phyloP scores from a whole-genome alignment of 208 protist genomes.

The Leishmania turanica region DNA sequence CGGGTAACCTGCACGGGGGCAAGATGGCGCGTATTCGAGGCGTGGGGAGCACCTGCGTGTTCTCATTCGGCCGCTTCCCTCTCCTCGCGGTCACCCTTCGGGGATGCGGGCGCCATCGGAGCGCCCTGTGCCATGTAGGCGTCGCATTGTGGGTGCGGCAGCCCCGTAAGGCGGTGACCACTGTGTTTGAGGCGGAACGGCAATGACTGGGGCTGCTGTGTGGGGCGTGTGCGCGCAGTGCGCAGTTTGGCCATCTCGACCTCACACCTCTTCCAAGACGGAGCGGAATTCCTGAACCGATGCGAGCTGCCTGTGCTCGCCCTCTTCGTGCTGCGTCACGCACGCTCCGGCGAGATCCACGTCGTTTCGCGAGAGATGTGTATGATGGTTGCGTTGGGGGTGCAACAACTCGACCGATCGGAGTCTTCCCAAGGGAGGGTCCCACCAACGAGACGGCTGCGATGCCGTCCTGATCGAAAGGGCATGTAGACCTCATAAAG shows the following conservation, averaged over 20 bases:
- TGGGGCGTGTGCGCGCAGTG: background rate
- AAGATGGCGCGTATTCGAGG: background rate
- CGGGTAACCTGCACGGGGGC: too few species aligned
- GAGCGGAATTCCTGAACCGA: background rate
- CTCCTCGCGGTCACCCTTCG: background rate
- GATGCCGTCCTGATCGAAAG: background rate
- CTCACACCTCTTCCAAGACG: background rate
- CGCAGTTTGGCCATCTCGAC: background rate
- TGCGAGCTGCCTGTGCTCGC: too few species aligned
- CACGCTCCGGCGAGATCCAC: background rate
- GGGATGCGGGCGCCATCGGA: background rate
- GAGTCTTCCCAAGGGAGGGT: too few species aligned
- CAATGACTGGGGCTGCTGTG: background rate
- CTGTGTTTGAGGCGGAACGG: too few species aligned
- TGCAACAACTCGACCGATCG: too few species aligned
- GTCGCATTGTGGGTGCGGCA: background rate
- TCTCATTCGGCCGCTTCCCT: background rate
- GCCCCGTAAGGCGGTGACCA: background rate
- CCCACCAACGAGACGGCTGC: background rate
- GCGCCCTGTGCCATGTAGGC: background rate
- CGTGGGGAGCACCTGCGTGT: background rate
- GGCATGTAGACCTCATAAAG: background rate
- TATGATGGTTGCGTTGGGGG: background rate
- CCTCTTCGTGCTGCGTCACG: background rate
- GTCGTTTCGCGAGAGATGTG: background rate